Conservation (phyloP, 2,329 filamentous ascomycete species). For the Sporothrix humicola region DNA sequence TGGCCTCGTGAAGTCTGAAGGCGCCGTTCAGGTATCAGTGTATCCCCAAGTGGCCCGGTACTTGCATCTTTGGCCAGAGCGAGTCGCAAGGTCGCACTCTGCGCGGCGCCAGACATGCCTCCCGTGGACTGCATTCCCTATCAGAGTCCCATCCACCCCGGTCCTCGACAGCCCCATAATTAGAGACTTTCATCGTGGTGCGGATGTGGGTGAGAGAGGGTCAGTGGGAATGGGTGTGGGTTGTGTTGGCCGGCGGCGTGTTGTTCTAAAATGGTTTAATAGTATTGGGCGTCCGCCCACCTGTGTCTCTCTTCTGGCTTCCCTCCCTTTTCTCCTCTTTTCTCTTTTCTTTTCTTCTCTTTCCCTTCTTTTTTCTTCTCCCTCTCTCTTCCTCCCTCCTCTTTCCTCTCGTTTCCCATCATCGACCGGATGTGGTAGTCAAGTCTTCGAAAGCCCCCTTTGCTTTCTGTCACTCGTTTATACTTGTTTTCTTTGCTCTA, state of each 20-base stretch:
- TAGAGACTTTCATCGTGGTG: slow-evolving; percentile 8
- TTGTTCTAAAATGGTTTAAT: slow-evolving; percentile 29
- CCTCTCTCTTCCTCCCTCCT: slow-evolving; percentile 46
- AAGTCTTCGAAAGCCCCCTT: slow-evolving; percentile 52
- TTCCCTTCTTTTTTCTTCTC: slow-evolving; percentile 48
- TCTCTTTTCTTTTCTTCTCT: slow-evolving; percentile 39
- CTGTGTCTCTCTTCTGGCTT: slow-evolving; percentile 18
- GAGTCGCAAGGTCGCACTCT: slow-evolving; percentile 7
- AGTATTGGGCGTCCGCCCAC: slow-evolving; percentile 30
- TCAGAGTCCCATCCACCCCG: background rate
- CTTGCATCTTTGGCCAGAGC: background rate
- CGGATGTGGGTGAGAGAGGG: slow-evolving; percentile 13
- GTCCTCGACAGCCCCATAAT: slow-evolving; percentile 23
- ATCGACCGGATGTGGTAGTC: slow-evolving; percentile 57
- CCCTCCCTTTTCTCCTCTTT: slow-evolving; percentile 15
- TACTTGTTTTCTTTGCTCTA: slow-evolving; percentile 45
- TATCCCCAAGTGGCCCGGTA: background rate
- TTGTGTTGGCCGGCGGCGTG: background rate
- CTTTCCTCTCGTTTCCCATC: slow-evolving; percentile 51
- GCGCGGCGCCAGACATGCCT: slow-evolving; percentile 19
- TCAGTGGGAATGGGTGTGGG: slow-evolving; percentile 1
- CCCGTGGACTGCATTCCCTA: slow-evolving; percentile 14
- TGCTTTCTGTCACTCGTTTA: slow-evolving; percentile 59
- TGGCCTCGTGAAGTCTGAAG: slow-evolving; percentile 5
- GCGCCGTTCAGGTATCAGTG: background rate